Percentiles rank a stretch among this genome's conserved stretches.
Conservation (phyloP, 257 asterid genomes). For the Salvia hispanica region DNA sequence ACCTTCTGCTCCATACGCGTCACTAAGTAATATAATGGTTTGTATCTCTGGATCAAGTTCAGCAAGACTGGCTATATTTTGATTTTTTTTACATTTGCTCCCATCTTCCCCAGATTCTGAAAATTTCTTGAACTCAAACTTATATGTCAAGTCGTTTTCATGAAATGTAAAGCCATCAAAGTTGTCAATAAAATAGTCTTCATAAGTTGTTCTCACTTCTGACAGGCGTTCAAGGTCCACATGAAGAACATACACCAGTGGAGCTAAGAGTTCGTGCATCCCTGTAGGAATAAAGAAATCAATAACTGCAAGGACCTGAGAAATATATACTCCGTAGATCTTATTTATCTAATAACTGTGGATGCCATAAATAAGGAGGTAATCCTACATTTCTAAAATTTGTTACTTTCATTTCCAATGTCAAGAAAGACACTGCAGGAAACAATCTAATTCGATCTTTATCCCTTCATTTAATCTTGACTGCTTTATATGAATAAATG, state of each 20-base stretch:
- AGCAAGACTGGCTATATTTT: slow-evolving; percentile 40
- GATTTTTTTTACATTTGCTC: slow-evolving; percentile 40
- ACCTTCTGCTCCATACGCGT: slow-evolving; percentile 94
- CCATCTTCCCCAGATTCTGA: slow-evolving; percentile 53
- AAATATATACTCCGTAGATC: not conserved
- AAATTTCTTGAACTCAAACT: slow-evolving; percentile 76
- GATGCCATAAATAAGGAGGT: slow-evolving; percentile 11
- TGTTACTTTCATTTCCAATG: slow-evolving; percentile 8
- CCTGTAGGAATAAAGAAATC: slow-evolving; percentile 52
- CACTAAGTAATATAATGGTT: slow-evolving; percentile 63
- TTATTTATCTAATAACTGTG: slow-evolving; percentile 1
- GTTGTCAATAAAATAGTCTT: slow-evolving; percentile 76
- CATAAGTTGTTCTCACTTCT: slow-evolving; percentile 66
- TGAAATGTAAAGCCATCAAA: slow-evolving; percentile 81
- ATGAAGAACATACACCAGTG: slow-evolving; percentile 78
- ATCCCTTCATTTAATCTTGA: slow-evolving; percentile 14
- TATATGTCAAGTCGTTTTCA: slow-evolving; percentile 67
- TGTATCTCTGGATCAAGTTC: slow-evolving; percentile 76
- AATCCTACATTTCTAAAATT: slow-evolving; percentile 17
- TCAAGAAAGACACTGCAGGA: not conserved
- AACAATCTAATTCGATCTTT: slow-evolving; percentile 8
- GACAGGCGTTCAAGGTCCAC: slow-evolving; percentile 68
- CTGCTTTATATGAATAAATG: not conserved
- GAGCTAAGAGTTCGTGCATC: slow-evolving; percentile 94
- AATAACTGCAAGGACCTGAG: slow-evolving; percentile 21